Evolutionary conservation across 2,329 filamentous ascomycete genomes (phyloP).

Genomic region (Pseudogymnoascus sp.): DNA sequence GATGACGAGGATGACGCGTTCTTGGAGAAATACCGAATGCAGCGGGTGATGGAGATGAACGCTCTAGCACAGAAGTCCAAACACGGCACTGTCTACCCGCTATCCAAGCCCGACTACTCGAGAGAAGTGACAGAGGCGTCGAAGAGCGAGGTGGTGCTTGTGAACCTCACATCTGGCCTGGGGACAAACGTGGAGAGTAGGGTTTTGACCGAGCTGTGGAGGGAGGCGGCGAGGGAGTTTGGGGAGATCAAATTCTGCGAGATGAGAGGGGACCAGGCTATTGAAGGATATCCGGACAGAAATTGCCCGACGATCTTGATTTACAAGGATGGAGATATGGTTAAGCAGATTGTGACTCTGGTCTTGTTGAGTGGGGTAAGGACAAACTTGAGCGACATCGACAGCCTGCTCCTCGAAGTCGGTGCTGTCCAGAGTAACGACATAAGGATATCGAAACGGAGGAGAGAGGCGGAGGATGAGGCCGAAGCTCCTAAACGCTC

Average conservation of each 20-base stretch:
- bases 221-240: slow-evolving; percentile 72
- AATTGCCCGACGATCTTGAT: slow-evolving; percentile 93
- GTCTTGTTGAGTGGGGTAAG: slow-evolving; percentile 65
- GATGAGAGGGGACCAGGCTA: slow-evolving; percentile 84
- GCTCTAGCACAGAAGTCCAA: slow-evolving; percentile 66
- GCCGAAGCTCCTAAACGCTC: slow-evolving; percentile 25
- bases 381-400: slow-evolving; percentile 66
- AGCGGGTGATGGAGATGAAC: slow-evolving; percentile 76
- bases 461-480: slow-evolving; percentile 24
- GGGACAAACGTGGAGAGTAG: slow-evolving; percentile 80
- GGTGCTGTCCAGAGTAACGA: slow-evolving; percentile 75
- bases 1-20: slow-evolving; percentile 94
- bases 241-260: slow-evolving; percentile 97
- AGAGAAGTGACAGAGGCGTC: slow-evolving; percentile 89
- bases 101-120: slow-evolving; percentile 90
- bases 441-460: slow-evolving; percentile 50
- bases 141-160: slow-evolving; percentile 57
- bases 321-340: slow-evolving; percentile 88
- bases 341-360: slow-evolving; percentile 85
- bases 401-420: slow-evolving; percentile 71
- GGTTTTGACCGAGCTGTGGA: slow-evolving; percentile 77
- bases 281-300: slow-evolving; percentile 89
- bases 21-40: slow-evolving; percentile 77
- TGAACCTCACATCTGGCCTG: slow-evolving; percentile 71
- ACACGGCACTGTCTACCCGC: slow-evolving; percentile 84